Evolutionary conservation across 148 eudicot genomes (phyloP).

Genomic region (Rhododendron ovatum): DNA sequence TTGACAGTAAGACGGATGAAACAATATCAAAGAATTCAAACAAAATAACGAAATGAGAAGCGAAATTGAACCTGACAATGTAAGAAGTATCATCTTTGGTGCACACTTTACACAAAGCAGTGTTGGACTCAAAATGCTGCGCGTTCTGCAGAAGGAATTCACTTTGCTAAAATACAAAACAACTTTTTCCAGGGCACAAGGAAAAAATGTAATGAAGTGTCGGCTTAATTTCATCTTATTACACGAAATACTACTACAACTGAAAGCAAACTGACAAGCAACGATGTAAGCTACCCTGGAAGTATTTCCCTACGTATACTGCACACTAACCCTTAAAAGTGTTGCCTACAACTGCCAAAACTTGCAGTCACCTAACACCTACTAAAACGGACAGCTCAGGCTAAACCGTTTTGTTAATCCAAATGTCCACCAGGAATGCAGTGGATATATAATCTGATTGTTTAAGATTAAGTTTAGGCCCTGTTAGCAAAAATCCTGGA

Average conservation of each 20-base stretch:
- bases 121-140: conserved; percentile 73
- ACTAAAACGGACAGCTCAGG: background rate
- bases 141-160: conserved; percentile 59
- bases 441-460: too few relatives aligned
- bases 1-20: background rate
- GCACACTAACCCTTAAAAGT: background rate
- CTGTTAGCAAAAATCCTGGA: background rate
- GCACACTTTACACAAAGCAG: conserved; percentile 78
- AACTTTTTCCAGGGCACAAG: background rate
- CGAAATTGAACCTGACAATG: conserved; percentile 49
- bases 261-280: background rate
- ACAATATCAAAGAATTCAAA: background rate
- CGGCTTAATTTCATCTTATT: background rate
- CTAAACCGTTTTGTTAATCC: background rate
- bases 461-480: background rate
- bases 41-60: background rate
- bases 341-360: background rate
- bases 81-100: conserved; percentile 48
- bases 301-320: background rate
- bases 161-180: background rate
- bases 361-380: background rate
- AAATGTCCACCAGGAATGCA: background rate
- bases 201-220: background rate
- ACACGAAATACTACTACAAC: background rate
- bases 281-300: background rate